These are phyloP conservation scores for Alternaria alternata DNA, from an alignment of 2,329 filamentous ascomycete species.

Conservation along the genomic window DNA sequence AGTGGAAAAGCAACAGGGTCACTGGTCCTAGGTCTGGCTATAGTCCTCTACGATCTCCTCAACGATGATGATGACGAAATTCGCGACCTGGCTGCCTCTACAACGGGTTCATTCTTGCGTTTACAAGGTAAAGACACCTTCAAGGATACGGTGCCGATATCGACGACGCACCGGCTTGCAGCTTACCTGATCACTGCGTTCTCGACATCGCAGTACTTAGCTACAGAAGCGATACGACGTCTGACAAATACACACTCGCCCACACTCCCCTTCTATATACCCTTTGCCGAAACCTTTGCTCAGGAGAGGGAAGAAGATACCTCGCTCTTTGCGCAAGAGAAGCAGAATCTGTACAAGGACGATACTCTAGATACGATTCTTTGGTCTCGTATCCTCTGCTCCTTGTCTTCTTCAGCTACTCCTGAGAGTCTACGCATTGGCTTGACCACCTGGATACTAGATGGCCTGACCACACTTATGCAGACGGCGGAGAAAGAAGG, in stretches of 20 bases:
- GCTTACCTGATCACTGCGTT: constrained; percentile 48
- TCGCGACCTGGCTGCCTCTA: constrained; percentile 68
- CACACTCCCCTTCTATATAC: background rate
- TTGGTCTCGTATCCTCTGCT: constrained; percentile 68
- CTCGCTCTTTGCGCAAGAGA: constrained; percentile 84
- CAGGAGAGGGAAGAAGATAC: constrained; percentile 61
- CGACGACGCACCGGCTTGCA: constrained; percentile 55
- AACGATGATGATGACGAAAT: constrained; percentile 95
- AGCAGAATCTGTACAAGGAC: constrained; percentile 94
- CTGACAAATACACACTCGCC: constrained; percentile 42
- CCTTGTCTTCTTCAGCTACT: constrained; percentile 25
- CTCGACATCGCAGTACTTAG: constrained; percentile 42
- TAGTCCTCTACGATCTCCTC: constrained; percentile 57
- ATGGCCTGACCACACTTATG: constrained; percentile 59
- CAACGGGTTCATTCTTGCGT: constrained; percentile 58
- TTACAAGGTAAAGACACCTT: constrained; percentile 19
- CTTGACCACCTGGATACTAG: constrained; percentile 57
- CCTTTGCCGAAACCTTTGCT: constrained; percentile 34
- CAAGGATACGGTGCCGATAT: constrained; percentile 57
- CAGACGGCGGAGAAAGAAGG: constrained; percentile 44
- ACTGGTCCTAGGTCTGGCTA: constrained; percentile 36
- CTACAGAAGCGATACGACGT: constrained; percentile 49
- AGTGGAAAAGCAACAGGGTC: constrained; percentile 16
- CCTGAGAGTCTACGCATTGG: constrained; percentile 26
- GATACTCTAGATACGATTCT: constrained; percentile 74